Conservation (phyloP, 192 early-diverging fungal genomes). For the Lobosporangium transversale region DNA sequence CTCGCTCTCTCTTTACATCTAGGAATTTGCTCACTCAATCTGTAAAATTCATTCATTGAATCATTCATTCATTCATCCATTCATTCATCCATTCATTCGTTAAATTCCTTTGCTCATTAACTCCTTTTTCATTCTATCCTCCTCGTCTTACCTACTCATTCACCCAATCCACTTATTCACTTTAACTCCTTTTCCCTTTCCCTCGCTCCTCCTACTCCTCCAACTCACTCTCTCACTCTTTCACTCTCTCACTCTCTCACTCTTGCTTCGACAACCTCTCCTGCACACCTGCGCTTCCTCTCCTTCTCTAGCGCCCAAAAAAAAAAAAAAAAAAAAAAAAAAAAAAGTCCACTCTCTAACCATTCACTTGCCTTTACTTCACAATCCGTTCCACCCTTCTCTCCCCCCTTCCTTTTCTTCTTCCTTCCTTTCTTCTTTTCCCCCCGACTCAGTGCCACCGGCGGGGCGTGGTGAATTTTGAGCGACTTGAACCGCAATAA, state of each 20-base stretch:
- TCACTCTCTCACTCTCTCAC: background rate
- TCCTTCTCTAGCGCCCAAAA: background rate
- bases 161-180: background rate
- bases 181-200: background rate
- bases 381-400: background rate
- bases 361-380: background rate
- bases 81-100: background rate
- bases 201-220: background rate
- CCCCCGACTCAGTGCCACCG: slow-evolving; percentile 8
- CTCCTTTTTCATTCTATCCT: background rate
- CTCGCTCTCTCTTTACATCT: no score
- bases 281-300: slow-evolving; percentile 2
- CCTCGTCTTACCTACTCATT: background rate
- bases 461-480: slow-evolving; percentile 17
- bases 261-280: background rate
- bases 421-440: background rate
- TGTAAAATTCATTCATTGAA: background rate
- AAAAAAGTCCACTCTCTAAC: background rate
- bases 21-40: no score
- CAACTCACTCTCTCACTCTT: slow-evolving; percentile 2
- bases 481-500: slow-evolving; percentile 21
- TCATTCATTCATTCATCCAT: background rate
- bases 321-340: slow-evolving; percentile 2
- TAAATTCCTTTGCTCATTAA: background rate
- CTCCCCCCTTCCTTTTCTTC: background rate